These are phyloP conservation scores for Lolium multiflorum DNA, from an alignment of 176 grass and related monocot species.

Conservation along the genomic window DNA sequence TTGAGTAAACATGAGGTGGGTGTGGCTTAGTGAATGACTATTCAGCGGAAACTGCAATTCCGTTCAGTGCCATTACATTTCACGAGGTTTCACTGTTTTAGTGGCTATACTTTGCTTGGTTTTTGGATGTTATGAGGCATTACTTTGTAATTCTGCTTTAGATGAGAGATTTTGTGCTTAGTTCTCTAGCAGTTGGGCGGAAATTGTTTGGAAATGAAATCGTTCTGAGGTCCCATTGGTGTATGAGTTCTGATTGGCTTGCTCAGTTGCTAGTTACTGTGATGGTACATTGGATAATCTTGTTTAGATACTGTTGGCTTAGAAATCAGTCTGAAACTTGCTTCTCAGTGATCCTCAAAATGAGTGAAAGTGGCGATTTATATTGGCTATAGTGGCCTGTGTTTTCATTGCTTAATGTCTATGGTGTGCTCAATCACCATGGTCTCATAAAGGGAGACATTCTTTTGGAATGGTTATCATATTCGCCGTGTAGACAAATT, in stretches of 20 bases:
- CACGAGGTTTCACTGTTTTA: neutral
- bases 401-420: neutral
- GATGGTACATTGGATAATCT: constrained; percentile 1
- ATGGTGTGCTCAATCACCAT: neutral
- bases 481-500: neutral
- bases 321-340: constrained; percentile 5
- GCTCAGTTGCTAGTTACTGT: neutral
- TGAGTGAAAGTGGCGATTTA: neutral
- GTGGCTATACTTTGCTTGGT: constrained; percentile 15
- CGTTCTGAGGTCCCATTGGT: neutral
- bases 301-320: neutral
- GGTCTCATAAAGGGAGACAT: neutral
- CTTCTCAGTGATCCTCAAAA: neutral
- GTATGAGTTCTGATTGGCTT: constrained; percentile 19
- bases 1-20: constrained; percentile 7
- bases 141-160: neutral
- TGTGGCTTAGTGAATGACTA: neutral
- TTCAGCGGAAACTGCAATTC: neutral
- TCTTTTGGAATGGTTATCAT: constrained; percentile 18
- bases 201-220: neutral
- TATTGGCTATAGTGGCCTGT: neutral
- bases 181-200: neutral
- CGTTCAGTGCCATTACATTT: neutral
- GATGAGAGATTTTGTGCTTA: neutral
- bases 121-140: constrained; percentile 5